phyloP scores from a whole-genome alignment of 306 rosid species.

The Cucurbita pepo region DNA sequence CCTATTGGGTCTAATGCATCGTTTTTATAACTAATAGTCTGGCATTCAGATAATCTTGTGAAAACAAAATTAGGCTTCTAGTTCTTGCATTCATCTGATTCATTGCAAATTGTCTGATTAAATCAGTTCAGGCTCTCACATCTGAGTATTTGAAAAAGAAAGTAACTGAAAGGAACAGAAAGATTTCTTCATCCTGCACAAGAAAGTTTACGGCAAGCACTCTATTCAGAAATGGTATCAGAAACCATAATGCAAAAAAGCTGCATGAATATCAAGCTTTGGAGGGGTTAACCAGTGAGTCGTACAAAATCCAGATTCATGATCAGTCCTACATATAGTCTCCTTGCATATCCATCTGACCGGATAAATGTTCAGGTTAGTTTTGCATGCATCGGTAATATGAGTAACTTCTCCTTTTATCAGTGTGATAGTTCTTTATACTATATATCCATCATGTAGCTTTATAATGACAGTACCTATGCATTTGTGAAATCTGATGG shows the following conservation, averaged over 20 bases:
- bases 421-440: not conserved
- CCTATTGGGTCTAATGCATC: not conserved
- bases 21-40: not conserved
- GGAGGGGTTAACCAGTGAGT: conserved; percentile 13
- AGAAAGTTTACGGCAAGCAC: conserved; percentile 43
- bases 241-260: conserved; percentile 38
- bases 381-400: not conserved
- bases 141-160: conserved; percentile 53
- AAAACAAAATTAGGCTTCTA: not conserved
- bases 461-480: not conserved
- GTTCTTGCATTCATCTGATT: conserved; percentile 8
- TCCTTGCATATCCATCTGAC: not conserved
- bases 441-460: not conserved
- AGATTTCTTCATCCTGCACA: conserved; percentile 8
- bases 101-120: conserved; percentile 4
- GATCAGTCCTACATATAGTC: not conserved
- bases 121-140: conserved; percentile 65
- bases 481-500: not conserved
- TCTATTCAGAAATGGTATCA: conserved; percentile 54
- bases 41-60: too few species aligned
- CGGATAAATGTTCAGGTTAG: not conserved
- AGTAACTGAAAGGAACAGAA: conserved; percentile 17
- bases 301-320: conserved; percentile 13
- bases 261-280: conserved; percentile 30
- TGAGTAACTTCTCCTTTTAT: not conserved